These are phyloP conservation scores for Populus hybrid DNA, from an alignment of 441 rosid species.

Conservation along the genomic window DNA sequence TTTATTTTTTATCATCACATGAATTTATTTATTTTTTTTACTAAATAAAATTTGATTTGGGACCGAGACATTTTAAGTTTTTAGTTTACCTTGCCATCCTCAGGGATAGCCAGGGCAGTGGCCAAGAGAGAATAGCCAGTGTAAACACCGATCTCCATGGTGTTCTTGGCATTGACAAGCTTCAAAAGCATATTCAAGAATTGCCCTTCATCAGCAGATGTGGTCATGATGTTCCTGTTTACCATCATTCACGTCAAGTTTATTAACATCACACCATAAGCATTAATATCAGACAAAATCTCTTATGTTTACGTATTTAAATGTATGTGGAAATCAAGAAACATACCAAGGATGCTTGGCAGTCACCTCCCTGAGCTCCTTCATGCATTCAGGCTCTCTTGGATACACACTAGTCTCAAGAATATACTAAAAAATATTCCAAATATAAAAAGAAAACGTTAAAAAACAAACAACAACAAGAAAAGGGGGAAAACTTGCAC, in stretches of 20 bases:
- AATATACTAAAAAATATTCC: conserved; percentile 51
- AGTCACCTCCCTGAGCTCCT: conserved; percentile 84
- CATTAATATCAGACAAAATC: not conserved
- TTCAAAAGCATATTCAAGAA: conserved; percentile 84
- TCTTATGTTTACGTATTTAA: not conserved
- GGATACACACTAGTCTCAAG: conserved; percentile 98
- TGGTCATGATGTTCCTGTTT: conserved; percentile 82
- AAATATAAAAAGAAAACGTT: not conserved
- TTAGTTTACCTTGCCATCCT: conserved; percentile 74
- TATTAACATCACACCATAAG: not conserved
- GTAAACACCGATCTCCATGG: conserved; percentile 98
- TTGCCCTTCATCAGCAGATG: conserved; percentile 96
- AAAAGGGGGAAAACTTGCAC: not conserved
- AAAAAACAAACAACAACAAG: not conserved
- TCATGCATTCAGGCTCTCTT: conserved; percentile 89
- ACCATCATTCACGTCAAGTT: not conserved
- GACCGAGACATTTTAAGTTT: not conserved
- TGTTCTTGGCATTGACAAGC: conserved; percentile 91
- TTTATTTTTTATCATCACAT: not conserved
- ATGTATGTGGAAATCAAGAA: not conserved
- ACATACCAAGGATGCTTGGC: conserved; percentile 88
- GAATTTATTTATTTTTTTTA: not conserved
- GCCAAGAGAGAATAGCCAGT: conserved; percentile 96
- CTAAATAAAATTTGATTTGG: not conserved
- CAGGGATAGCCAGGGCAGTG: conserved; percentile 96